Evolutionary conservation across 768 basidiomycete species (phyloP), one percentile per base, ranked within the genome.

Genomic region (Kockovaella imperatae): DNA sequence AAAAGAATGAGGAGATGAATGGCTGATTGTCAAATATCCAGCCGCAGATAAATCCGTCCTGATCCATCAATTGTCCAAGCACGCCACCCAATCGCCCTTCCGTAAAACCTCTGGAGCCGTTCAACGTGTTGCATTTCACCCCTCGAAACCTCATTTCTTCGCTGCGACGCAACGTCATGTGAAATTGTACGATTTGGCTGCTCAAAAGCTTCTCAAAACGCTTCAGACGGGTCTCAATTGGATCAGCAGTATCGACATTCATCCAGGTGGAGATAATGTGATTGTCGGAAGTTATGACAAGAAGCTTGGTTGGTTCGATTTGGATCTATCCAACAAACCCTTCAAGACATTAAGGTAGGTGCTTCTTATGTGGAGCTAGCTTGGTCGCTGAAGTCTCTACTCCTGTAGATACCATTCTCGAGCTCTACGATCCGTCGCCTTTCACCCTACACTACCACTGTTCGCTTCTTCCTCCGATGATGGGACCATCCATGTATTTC

Each of bases 101-200:
- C 89, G 84, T 71, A 91, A 89, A 71, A 80, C 93, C 56, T 87
- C 87, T 72, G 95, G 95, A 26, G 67, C 79, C 13, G 83, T 96
- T 7, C 95, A 99, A 72, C 74, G 83, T 39, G 91, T 95, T 18
- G 77, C 85, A 34, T 99, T 99, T 80, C 95, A 99, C 72, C 95
- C 95, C 3, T 73, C 76, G 24, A 89, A 88, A 70, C 88, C 95
- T 4, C 82, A 91, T 72, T 95, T 99, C 78, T 96, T 97, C 62
- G 93, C 97, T 42, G 95, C 95, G 31, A 99, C 95, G 5, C 90
- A 96, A 69, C 87, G 90, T 70, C 91, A 95, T 70, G 84, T 99
- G 58, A 80, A 91, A 52, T 70, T 97, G 56, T 99, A 99, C 75
- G 90, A 97, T 70, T 78, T 99, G 23, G 81, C 86, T 24, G 88